These are phyloP conservation scores for Nyssa sinensis DNA, from an alignment of 148 eudicot species.

Conservation along the genomic window DNA sequence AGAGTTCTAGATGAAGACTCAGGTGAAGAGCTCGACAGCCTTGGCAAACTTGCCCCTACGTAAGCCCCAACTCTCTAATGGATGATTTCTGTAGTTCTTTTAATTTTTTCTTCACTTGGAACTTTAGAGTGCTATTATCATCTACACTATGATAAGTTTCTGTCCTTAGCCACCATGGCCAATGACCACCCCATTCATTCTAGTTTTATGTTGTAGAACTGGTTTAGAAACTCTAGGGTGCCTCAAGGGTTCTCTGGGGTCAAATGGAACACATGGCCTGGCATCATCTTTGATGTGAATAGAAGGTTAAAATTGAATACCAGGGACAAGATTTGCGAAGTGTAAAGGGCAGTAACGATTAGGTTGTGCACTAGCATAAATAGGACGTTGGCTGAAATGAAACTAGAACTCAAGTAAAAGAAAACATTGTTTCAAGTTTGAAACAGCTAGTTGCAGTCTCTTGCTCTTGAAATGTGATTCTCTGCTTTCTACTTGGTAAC, in stretches of 20 bases:
- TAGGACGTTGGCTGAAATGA: neutral
- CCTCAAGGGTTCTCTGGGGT: no score
- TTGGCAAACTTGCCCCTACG: conserved; percentile 99
- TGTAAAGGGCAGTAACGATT: neutral
- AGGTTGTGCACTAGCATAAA: neutral
- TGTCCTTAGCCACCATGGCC: no score
- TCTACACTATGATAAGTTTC: no score
- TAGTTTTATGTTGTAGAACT: neutral
- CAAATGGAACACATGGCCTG: no score
- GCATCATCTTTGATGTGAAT: neutral
- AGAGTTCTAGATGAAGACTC: conserved; percentile 79
- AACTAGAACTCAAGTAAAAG: neutral
- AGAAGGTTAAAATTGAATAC: no score
- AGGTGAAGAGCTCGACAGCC: conserved; percentile 78
- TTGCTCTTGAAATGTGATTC: no score
- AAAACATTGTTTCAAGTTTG: neutral
- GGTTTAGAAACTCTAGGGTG: no score
- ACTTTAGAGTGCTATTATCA: neutral
- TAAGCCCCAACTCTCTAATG: conserved; percentile 37
- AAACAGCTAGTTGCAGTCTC: neutral
- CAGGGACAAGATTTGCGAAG: neutral
- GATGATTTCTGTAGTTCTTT: neutral
- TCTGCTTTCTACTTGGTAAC: no score
- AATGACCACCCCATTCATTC: neutral
- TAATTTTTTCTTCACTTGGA: neutral